phyloP scores from a whole-genome alignment of 2,329 filamentous ascomycete genomes.

The Chaetothyriales sp. region DNA sequence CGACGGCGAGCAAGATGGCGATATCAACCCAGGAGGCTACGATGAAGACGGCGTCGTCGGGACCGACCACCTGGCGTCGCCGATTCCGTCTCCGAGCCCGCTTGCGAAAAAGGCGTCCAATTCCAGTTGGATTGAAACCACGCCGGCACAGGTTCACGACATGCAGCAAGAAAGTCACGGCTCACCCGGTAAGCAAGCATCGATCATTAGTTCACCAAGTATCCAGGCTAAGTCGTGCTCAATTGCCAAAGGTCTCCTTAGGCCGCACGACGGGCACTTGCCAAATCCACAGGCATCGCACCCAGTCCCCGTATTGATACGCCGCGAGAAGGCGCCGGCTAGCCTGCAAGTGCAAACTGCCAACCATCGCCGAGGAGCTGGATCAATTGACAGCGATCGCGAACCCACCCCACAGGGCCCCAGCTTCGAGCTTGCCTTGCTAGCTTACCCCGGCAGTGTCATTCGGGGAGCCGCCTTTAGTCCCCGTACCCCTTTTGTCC shows the following conservation, averaged over 20 bases:
- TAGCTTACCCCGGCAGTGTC: slow-evolving; percentile 51
- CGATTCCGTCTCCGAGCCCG: background rate
- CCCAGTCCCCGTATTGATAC: slow-evolving; percentile 27
- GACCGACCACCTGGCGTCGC: slow-evolving; percentile 22
- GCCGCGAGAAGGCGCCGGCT: slow-evolving; percentile 18
- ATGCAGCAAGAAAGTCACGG: slow-evolving; percentile 12
- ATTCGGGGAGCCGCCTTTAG: slow-evolving; percentile 77
- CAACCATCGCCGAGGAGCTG: slow-evolving; percentile 70
- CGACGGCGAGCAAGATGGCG: slow-evolving; percentile 47
- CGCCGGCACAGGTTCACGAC: slow-evolving; percentile 2
- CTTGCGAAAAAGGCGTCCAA: background rate
- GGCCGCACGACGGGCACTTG: slow-evolving; percentile 12
- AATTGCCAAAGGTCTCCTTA: slow-evolving; percentile 31
- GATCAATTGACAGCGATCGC: slow-evolving; percentile 37
- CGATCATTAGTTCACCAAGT: slow-evolving; percentile 36
- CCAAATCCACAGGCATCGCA: slow-evolving; percentile 26
- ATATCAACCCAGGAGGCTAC: slow-evolving; percentile 64
- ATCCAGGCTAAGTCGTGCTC: slow-evolving; percentile 48
- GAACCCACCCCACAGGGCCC: slow-evolving; percentile 66
- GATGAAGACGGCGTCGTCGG: slow-evolving; percentile 33
- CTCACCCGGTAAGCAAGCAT: slow-evolving; percentile 19
- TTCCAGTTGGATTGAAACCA: background rate
- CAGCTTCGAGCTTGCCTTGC: slow-evolving; percentile 3
- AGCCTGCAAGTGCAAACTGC: slow-evolving; percentile 19
- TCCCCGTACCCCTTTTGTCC: slow-evolving; percentile 65